Conservation (phyloP, 2,329 filamentous ascomycete genomes). For the Clarireedia paspali region DNA sequence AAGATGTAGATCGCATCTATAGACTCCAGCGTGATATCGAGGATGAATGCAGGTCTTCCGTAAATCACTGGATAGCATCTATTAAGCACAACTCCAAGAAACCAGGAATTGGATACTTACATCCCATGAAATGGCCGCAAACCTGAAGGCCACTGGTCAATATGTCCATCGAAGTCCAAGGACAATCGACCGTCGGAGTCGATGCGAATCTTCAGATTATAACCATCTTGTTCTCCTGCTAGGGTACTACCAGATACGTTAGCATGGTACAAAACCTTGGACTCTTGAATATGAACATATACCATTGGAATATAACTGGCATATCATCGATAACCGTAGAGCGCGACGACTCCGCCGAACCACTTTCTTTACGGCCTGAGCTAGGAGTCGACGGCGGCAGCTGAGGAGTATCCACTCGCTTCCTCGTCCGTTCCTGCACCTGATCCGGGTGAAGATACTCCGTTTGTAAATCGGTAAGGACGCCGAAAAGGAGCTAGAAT, state of each 20-base stretch:
- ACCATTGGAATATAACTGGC: conserved; percentile 1
- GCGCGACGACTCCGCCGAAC: neutral
- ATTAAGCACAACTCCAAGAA: neutral
- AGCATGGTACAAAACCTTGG: neutral
- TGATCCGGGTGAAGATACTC: neutral
- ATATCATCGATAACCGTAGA: neutral
- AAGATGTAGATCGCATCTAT: neutral
- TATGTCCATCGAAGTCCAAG: neutral
- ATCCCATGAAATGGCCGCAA: neutral
- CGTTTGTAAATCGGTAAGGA: neutral
- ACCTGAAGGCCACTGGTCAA: neutral
- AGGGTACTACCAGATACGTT: neutral
- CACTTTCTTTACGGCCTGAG: neutral
- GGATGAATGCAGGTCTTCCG: neutral
- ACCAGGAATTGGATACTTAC: neutral
- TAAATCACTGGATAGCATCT: neutral
- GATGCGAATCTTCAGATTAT: neutral
- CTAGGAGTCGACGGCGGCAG: neutral
- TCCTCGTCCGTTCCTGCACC: neutral
- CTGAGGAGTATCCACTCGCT: neutral
- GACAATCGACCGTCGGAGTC: neutral
- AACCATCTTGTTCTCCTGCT: neutral
- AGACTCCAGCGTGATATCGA: neutral
- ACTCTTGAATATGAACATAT: neutral
- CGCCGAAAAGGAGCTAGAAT: neutral